Percentiles rank a stretch among this genome's conserved stretches.
Evolutionary conservation across 2,329 filamentous ascomycete genomes (phyloP).

Genomic region (Penicillium sp.): DNA sequence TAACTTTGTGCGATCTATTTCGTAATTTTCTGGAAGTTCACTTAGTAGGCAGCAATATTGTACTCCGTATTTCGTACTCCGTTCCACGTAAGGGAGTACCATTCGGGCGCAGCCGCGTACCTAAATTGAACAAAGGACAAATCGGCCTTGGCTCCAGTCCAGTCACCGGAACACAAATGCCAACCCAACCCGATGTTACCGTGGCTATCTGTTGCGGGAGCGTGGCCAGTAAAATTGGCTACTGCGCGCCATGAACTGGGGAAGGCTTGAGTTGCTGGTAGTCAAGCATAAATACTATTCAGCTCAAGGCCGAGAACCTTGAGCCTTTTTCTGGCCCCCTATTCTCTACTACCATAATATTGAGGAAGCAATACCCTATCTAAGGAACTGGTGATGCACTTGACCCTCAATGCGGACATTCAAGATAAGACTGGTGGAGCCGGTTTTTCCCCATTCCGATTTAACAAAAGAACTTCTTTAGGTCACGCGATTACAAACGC

Average conservation of each 20-base stretch:
- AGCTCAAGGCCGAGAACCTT: constrained; percentile 1
- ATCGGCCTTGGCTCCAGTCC: constrained; percentile 3
- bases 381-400: background rate
- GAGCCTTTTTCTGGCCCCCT: background rate
- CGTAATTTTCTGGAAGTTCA: background rate
- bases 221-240: constrained; percentile 17
- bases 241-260: constrained; percentile 13
- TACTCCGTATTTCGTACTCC: background rate
- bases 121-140: background rate
- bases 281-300: constrained; percentile 4
- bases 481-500: background rate
- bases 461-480: background rate
- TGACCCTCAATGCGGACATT: background rate
- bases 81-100: too few relatives aligned
- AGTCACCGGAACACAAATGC: constrained; percentile 10
- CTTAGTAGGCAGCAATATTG: background rate
- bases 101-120: background rate
- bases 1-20: background rate
- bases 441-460: background rate
- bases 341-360: background rate
- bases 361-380: background rate
- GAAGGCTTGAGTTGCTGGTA: constrained; percentile 11
- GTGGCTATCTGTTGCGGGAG: constrained; percentile 13
- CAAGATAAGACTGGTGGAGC: constrained; percentile 1
- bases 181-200: constrained; percentile 22